A percentile compares a stretch with the other conserved stretches of the same genome.
Evolutionary conservation across 2,329 filamentous ascomycete species (phyloP).

Genomic region (Ophiocordyceps unilateralis): DNA sequence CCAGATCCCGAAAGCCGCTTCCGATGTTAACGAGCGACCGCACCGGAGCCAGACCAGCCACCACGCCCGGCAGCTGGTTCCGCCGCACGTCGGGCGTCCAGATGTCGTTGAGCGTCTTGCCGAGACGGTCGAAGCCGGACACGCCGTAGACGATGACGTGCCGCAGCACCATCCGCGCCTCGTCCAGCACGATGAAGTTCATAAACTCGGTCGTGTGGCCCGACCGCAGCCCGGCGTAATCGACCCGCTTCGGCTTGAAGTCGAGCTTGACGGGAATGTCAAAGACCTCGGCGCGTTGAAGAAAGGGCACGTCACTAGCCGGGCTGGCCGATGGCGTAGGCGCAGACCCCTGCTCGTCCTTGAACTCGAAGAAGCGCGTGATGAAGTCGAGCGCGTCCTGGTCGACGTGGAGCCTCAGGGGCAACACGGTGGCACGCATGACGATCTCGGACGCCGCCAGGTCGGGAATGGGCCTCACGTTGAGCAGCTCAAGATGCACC

Average conservation of each 20-base stretch:
- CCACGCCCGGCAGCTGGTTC: slow-evolving; percentile 75
- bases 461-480: slow-evolving; percentile 69
- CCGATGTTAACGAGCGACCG: slow-evolving; percentile 82
- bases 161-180: slow-evolving; percentile 67
- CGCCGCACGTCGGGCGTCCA: slow-evolving; percentile 89
- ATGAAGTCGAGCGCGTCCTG: slow-evolving; percentile 97
- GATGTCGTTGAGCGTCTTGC: slow-evolving; percentile 80
- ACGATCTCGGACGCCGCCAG: slow-evolving; percentile 83
- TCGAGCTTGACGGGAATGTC: slow-evolving; percentile 70
- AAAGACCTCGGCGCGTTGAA: slow-evolving; percentile 79
- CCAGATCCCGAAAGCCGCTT: slow-evolving; percentile 67
- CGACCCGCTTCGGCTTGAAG: slow-evolving; percentile 96
- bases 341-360: slow-evolving; percentile 49
- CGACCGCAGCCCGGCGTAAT: slow-evolving; percentile 82
- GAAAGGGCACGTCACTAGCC: slow-evolving; percentile 57
- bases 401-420: slow-evolving; percentile 82
- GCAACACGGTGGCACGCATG: slow-evolving; percentile 60
- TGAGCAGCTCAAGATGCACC: slow-evolving; percentile 77
- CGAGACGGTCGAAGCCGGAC: slow-evolving; percentile 75
- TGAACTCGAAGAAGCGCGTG: slow-evolving; percentile 94
- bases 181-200: slow-evolving; percentile 92
- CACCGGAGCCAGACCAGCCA: slow-evolving; percentile 81
- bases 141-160: slow-evolving; percentile 90
- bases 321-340: slow-evolving; percentile 28
- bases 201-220: slow-evolving; percentile 95